phyloP scores from a whole-genome alignment of 225 moss, liverwort and hornwort genomes.

The Marchantia paleacea region DNA sequence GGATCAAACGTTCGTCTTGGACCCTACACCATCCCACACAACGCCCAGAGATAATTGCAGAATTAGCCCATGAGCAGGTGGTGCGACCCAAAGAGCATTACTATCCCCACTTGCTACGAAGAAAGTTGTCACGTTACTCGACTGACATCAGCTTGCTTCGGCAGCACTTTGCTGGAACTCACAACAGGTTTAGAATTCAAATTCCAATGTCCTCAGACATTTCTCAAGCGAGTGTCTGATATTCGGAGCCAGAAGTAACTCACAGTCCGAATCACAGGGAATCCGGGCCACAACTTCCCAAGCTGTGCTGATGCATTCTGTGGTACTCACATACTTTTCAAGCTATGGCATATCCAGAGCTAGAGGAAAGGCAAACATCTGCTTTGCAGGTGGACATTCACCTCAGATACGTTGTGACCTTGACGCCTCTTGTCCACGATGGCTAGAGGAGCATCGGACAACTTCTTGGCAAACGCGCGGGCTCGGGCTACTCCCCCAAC shows the following conservation, averaged over 20 bases:
- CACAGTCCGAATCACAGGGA: too few species aligned
- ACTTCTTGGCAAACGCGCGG: conserved; percentile 92
- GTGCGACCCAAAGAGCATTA: background rate
- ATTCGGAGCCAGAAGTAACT: background rate
- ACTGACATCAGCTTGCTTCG: too few species aligned
- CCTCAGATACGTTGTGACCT: conserved; percentile 88
- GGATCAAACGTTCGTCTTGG: conserved; percentile 25
- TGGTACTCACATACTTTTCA: too few species aligned
- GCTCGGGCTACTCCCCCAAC: conserved; percentile 96
- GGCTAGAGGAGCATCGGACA: conserved; percentile 94
- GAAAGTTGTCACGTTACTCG: background rate
- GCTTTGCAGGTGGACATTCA: conserved; percentile 11
- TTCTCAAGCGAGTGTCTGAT: background rate
- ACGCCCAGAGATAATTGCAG: conserved; percentile 5
- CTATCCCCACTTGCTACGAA: background rate
- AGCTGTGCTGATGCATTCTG: too few species aligned
- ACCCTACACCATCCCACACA: conserved; percentile 21
- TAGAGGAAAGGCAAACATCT: background rate
- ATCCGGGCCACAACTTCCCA: too few species aligned
- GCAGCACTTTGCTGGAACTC: background rate
- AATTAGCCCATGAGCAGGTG: conserved; percentile 14
- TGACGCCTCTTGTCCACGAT: conserved; percentile 99
- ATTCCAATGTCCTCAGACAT: background rate
- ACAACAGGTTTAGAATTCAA: background rate
- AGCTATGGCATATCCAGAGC: background rate